Evolutionary conservation across 768 basidiomycete species (phyloP), one percentile per base, ranked within the genome.

Genomic region (Solioccasus polychromus): DNA sequence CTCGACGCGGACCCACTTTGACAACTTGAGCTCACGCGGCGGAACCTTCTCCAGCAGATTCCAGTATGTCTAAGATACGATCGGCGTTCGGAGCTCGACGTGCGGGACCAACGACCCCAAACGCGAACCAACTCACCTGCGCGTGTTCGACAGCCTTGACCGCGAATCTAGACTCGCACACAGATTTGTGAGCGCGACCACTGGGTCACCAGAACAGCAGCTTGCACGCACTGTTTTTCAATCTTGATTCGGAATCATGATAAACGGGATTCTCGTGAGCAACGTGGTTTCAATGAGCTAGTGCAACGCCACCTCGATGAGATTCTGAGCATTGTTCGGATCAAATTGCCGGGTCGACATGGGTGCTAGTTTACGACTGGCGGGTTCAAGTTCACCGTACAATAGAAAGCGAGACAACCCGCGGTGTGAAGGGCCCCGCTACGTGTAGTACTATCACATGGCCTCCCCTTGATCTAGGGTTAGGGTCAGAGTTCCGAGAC

Each of bases 121-220:
- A 37, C 30, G 20, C 42, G 39, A n/a, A 63, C n/a, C 34, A 39
- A 45, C 79, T 50, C 41, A 90, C 92, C 76, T 95, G 91, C 35
- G 94, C 91, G 54, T 98, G 92, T 64, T 99, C 94, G 41, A 98
- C 93, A 11, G 92, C 91, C 66, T 86, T 91, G 45, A 99, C 95
- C 20, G 64, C 64, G 39, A 66, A 66, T 60, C 58, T 60, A 31
- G 42, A 46, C 47, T 38, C 52, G 45, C 34, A 35, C 9, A 15
- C 39, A 44, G 42, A 48, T 42, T 24, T 24, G 28, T 53, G 42
- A 60, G 52, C 42, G 34, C 49, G 29, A 46, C 26, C 15, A 8
- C 23, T 22, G 22, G 31, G 20, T n/a, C 17, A 19, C 45, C 6
- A 34, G 9, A 25, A 35, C 30, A 29, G 35, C 42, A 26, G 20